Conservation (phyloP, 805 yeast species). For the Cyberlindnera galapagoensis region DNA sequence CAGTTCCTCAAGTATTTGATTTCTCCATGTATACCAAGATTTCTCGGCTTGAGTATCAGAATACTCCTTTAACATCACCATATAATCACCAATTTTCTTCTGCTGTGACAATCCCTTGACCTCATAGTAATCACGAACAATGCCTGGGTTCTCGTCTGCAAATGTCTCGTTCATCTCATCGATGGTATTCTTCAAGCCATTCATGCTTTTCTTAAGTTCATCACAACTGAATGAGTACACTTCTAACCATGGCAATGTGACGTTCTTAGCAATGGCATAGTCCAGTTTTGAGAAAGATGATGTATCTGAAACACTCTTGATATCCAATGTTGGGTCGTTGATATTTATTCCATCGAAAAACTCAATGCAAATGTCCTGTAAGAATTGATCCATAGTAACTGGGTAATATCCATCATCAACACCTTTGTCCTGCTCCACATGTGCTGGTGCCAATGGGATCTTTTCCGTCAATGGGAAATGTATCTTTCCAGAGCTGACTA, state of each 20-base stretch:
- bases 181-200: slow-evolving; percentile 17
- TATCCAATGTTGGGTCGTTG: slow-evolving; percentile 16
- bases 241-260: slow-evolving; percentile 23
- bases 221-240: slow-evolving; percentile 23
- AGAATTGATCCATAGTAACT: slow-evolving; percentile 19
- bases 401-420: slow-evolving; percentile 15
- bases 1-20: slow-evolving; percentile 20
- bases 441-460: slow-evolving; percentile 20
- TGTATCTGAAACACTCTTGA: slow-evolving; percentile 6
- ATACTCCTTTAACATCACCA: slow-evolving; percentile 21
- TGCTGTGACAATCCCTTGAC: slow-evolving; percentile 13
- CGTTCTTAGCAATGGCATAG: slow-evolving; percentile 17
- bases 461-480: slow-evolving; percentile 14
- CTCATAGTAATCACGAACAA: slow-evolving; percentile 23
- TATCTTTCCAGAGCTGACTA: slow-evolving; percentile 11
- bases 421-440: slow-evolving; percentile 12
- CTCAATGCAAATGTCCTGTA: slow-evolving; percentile 21
- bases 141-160: slow-evolving; percentile 21
- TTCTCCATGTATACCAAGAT: slow-evolving; percentile 23
- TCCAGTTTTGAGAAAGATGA: slow-evolving; percentile 8
- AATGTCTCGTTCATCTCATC: slow-evolving; percentile 21
- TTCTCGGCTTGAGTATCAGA: slow-evolving; percentile 23
- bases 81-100: slow-evolving; percentile 20
- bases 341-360: slow-evolving; percentile 23
- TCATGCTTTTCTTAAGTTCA: slow-evolving; percentile 23